Percentiles rank a stretch among this genome's conserved stretches.
Evolutionary conservation across 192 early-diverging fungal species (phyloP).

Genomic region (Haplosporangium gracile): DNA sequence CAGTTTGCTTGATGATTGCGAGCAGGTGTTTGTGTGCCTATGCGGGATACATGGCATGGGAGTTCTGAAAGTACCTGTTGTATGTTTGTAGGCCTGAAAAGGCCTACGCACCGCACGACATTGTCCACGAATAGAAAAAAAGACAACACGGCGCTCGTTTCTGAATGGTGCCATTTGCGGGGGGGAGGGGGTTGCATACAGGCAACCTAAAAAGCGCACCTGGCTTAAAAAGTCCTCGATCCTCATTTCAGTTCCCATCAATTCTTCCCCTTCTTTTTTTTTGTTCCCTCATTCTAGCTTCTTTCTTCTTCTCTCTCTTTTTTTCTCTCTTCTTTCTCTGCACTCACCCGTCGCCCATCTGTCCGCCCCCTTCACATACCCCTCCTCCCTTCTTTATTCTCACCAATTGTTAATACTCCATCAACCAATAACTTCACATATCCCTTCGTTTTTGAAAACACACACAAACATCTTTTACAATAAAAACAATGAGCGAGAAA

Average conservation of each 20-base stretch:
- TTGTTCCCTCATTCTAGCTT: neutral
- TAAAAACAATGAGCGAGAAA: slow-evolving; percentile 45
- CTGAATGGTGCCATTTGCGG: neutral
- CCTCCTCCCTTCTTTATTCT: neutral
- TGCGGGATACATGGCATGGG: no score
- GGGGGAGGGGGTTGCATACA: neutral
- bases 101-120: no score
- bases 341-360: neutral
- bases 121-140: no score
- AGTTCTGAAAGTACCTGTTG: no score
- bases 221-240: slow-evolving; percentile 3
- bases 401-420: neutral
- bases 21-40: no score
- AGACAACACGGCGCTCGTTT: neutral
- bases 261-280: neutral
- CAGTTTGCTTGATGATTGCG: no score
- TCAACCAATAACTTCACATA: no score
- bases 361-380: neutral
- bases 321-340: neutral
- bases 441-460: neutral
- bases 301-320: neutral
- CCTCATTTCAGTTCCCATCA: neutral
- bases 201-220: neutral
- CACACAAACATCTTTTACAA: neutral
- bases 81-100: no score